Evolutionary conservation across 306 rosid species (phyloP).

Genomic region (Astragalus membranaceus): DNA sequence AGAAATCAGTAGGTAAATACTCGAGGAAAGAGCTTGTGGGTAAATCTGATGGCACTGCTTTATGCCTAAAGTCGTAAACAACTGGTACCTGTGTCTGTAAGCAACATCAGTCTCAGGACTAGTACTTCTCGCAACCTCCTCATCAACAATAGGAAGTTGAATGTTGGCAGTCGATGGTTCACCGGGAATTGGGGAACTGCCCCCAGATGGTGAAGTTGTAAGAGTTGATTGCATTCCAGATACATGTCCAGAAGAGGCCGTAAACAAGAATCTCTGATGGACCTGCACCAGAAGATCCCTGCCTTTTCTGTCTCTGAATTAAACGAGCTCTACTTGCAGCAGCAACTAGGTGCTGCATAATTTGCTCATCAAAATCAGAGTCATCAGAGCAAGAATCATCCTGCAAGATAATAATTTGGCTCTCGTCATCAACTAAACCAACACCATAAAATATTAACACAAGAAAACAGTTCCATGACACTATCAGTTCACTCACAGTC

Average conservation of each 20-base stretch:
- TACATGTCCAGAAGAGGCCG: conserved; percentile 28
- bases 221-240: conserved; percentile 26
- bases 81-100: conserved; percentile 46
- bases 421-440: conserved; percentile 9
- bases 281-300: conserved; percentile 48
- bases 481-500: conserved; percentile 40
- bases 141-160: neutral
- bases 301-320: conserved; percentile 50
- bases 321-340: conserved; percentile 54
- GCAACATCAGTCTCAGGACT: conserved; percentile 27
- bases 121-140: conserved; percentile 20
- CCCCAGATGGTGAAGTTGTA: conserved; percentile 29
- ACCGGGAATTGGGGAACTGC: conserved; percentile 36
- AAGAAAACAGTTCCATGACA: neutral
- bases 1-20: neutral
- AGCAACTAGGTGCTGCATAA: conserved; percentile 70
- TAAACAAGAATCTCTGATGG: conserved; percentile 43
- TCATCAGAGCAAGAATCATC: conserved; percentile 61
- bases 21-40: neutral
- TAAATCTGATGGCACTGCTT: neutral
- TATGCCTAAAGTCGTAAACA: neutral
- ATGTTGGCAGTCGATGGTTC: conserved; percentile 24
- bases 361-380: conserved; percentile 59
- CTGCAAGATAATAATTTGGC: conserved; percentile 35
- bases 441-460: neutral